Percentiles rank a stretch among this genome's conserved stretches.
Evolutionary conservation across 129 eudicot species (phyloP).

Genomic region (Artemisia annua): DNA sequence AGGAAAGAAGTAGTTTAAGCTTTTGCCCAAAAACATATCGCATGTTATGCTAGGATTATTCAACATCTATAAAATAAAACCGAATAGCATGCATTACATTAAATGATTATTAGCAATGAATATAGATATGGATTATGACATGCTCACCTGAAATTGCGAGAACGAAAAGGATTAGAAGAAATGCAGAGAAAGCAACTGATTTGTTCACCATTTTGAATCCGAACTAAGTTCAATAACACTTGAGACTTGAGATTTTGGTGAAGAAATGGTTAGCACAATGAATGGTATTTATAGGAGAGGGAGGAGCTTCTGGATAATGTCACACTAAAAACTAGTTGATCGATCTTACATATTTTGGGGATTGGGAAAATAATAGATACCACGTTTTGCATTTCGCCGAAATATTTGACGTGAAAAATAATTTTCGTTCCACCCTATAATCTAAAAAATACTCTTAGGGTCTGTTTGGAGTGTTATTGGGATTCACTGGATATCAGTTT

Average conservation of each 20-base stretch:
- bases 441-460: too few species aligned
- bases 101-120: not conserved
- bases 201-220: conserved; percentile 14
- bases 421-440: too few species aligned
- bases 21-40: too few species aligned
- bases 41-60: not conserved
- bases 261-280: conserved; percentile 8
- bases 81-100: not conserved
- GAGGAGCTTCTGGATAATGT: conserved; percentile 19
- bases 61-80: not conserved
- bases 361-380: too few species aligned
- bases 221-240: not conserved
- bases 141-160: conserved; percentile 29
- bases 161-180: conserved; percentile 14
- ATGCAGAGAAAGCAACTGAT: conserved; percentile 10
- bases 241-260: conserved; percentile 9
- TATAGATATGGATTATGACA: not conserved
- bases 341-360: too few species aligned
- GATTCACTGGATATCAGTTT: too few species aligned
- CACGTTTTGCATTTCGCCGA: too few species aligned
- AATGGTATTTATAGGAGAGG: conserved; percentile 29
- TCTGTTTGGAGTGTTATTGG: too few species aligned
- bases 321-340: not conserved
- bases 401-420: too few species aligned
- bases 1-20: too few species aligned